Percentiles rank a stretch among this genome's conserved stretches.
phyloP scores from a whole-genome alignment of 1,139 yeast genomes.

The Kurtzmaniella quercitrusa region DNA sequence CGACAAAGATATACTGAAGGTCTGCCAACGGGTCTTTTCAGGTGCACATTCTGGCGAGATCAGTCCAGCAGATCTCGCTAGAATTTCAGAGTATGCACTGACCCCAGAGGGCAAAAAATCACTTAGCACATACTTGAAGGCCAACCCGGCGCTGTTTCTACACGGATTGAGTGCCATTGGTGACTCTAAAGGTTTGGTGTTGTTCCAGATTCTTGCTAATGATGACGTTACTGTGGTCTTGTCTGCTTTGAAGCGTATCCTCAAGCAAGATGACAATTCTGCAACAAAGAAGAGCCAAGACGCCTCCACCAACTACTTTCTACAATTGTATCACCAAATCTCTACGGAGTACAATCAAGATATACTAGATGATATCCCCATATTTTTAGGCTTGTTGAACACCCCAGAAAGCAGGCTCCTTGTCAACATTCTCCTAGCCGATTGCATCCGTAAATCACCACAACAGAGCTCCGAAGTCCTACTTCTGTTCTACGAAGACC shows the following conservation, averaged over 20 bases:
- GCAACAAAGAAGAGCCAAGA: background rate
- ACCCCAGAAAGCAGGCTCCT: background rate
- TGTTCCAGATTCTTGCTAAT: background rate
- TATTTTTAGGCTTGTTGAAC: background rate
- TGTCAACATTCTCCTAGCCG: conserved; percentile 16
- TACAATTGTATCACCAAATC: background rate
- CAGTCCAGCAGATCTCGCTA: background rate
- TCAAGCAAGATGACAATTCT: background rate
- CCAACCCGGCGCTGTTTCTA: background rate
- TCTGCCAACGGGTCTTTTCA: background rate
- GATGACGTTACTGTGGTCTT: background rate
- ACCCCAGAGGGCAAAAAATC: background rate
- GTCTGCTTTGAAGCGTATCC: background rate
- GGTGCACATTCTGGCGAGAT: background rate
- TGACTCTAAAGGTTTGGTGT: background rate
- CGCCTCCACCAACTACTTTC: background rate
- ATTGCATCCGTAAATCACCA: conserved; percentile 17
- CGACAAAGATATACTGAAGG: background rate
- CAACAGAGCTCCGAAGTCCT: conserved; percentile 16
- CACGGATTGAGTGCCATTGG: conserved; percentile 1
- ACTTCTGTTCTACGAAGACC: conserved; percentile 21
- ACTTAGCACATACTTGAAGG: background rate
- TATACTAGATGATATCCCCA: background rate
- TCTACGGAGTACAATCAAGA: background rate
- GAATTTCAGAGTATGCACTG: background rate